Percentiles rank a stretch among this genome's conserved stretches.
Conservation (phyloP, 345 rosid species). For the Eucalyptus regnans region DNA sequence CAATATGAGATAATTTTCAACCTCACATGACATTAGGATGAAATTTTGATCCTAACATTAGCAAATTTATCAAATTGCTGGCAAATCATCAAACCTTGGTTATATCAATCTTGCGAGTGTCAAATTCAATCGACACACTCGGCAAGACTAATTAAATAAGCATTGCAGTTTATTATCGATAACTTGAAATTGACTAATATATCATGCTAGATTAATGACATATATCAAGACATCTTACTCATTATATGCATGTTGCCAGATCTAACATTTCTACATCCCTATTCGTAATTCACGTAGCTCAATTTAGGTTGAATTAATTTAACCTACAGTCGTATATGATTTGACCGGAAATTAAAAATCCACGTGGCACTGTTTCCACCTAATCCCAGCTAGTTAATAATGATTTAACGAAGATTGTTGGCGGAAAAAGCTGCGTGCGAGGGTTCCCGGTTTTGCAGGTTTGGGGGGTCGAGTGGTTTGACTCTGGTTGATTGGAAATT, state of each 20-base stretch:
- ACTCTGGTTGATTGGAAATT: not conserved
- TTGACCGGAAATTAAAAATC: not conserved
- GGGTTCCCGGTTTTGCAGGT: not conserved
- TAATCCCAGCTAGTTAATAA: not conserved
- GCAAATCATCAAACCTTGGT: not conserved
- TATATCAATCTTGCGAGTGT: not conserved
- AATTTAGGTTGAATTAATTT: not conserved
- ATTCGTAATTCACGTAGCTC: not conserved
- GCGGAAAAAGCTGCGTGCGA: not conserved
- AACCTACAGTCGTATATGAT: not conserved
- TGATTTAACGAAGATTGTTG: not conserved
- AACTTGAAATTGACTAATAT: not conserved
- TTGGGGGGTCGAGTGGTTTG: not conserved
- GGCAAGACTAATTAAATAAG: not conserved
- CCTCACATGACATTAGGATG: not conserved
- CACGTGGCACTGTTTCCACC: not conserved
- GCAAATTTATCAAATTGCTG: not conserved
- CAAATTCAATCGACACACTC: not conserved
- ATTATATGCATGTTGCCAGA: not conserved
- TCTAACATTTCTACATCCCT: not conserved
- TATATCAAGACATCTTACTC: not conserved
- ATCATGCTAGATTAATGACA: not conserved
- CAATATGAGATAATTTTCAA: not conserved
- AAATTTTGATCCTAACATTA: not conserved
- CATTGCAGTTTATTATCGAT: fast-evolving